A percentile compares a stretch with the other conserved stretches of the same genome.
phyloP scores from a whole-genome alignment of 768 basidiomycete species.

The Lactarius hengduanensis region DNA sequence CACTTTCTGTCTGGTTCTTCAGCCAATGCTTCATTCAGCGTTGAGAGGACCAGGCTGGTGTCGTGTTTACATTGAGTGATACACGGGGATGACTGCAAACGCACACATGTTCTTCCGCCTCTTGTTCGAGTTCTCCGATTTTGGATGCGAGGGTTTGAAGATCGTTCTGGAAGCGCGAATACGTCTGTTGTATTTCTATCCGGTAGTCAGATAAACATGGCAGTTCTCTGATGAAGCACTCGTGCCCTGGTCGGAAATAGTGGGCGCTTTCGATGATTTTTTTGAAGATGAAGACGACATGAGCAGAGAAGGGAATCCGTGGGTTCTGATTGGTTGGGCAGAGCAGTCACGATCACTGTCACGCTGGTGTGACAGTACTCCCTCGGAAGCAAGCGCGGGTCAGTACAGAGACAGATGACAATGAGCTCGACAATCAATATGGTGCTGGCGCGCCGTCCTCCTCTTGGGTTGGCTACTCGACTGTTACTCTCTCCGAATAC shows the following conservation, averaged over 20 bases:
- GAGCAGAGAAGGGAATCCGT: constrained; percentile 28
- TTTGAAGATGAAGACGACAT: constrained; percentile 46
- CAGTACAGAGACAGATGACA: constrained; percentile 31
- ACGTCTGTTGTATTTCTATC: constrained; percentile 82
- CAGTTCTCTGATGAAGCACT: constrained; percentile 18
- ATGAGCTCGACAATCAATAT: constrained; percentile 48
- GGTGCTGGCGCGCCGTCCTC: constrained; percentile 56
- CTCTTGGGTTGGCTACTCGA: constrained; percentile 53
- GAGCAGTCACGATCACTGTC: constrained; percentile 30
- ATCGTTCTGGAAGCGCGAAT: constrained; percentile 80
- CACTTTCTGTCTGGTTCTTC: constrained; percentile 91
- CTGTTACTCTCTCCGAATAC: constrained; percentile 36
- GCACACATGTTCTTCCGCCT: constrained; percentile 93
- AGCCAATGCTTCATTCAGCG: constrained; percentile 77
- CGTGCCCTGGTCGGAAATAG: constrained; percentile 68
- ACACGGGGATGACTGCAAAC: constrained; percentile 34
- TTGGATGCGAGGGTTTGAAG: constrained; percentile 90
- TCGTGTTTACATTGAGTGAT: constrained; percentile 8
- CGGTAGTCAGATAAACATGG: constrained; percentile 34
- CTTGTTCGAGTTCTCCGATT: constrained; percentile 94
- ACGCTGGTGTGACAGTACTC: constrained; percentile 12
- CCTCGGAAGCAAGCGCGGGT: constrained; percentile 23
- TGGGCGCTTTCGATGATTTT: constrained; percentile 52
- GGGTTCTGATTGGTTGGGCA: constrained; percentile 47
- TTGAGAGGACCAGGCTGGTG: constrained; percentile 79